Evolutionary conservation across 2,329 filamentous ascomycete genomes (phyloP).

Genomic region (Arthroderma uncinatum): DNA sequence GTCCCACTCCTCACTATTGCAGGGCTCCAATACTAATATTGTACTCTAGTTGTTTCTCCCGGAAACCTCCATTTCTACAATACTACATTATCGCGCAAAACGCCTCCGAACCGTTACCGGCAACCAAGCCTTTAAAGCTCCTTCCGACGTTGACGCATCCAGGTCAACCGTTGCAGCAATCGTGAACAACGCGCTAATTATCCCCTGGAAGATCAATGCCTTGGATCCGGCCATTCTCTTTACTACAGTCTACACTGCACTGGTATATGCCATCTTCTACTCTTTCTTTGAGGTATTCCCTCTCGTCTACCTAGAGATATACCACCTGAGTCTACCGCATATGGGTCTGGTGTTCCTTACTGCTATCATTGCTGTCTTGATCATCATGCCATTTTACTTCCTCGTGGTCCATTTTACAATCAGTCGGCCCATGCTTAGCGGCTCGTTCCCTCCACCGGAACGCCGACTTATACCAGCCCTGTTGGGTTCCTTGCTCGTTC

Average conservation of each 20-base stretch:
- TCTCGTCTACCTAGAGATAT: constrained; percentile 11
- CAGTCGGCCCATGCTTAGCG: constrained; percentile 8
- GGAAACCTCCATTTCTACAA: constrained; percentile 11
- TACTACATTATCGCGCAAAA: constrained; percentile 13
- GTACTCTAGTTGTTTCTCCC: constrained; percentile 6
- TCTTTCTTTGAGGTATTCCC: constrained; percentile 18
- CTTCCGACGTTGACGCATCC: constrained; percentile 21
- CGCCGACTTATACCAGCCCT: constrained; percentile 13
- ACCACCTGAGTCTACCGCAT: neutral
- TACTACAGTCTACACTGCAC: constrained; percentile 11
- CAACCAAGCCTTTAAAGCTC: constrained; percentile 8
- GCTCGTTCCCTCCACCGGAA: constrained; percentile 13
- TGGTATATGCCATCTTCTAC: constrained; percentile 17
- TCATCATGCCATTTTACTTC: constrained; percentile 10
- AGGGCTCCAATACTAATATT: neutral
- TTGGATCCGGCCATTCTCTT: constrained; percentile 7
- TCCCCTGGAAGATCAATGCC: neutral
- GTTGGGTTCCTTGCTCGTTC: constrained; percentile 14
- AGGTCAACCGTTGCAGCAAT: constrained; percentile 8
- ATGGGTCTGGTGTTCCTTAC: constrained; percentile 10
- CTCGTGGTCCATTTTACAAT: neutral
- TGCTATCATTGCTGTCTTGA: constrained; percentile 12
- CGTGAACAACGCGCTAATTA: neutral
- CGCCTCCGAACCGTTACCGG: constrained; percentile 10
- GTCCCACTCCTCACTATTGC: neutral